Conservation (phyloP, 2,329 filamentous ascomycete species). For the Sclerotiophoma versabilis region DNA sequence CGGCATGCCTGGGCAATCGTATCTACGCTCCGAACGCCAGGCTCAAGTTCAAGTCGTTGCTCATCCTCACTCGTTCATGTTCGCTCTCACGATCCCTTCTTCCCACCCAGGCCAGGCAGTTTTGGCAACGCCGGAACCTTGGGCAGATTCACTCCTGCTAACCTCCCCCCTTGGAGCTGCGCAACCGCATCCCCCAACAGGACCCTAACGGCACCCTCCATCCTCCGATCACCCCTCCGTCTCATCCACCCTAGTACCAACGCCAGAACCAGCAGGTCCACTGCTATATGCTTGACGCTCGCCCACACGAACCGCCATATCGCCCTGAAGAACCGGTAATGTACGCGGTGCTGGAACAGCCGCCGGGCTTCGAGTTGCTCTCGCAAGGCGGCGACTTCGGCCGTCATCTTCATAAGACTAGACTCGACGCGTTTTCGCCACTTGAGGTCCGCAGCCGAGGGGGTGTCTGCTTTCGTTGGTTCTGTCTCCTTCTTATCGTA, state of each 20-base stretch:
- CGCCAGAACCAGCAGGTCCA: slow-evolving; percentile 72
- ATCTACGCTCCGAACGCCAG: no score
- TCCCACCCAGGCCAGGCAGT: slow-evolving; percentile 30
- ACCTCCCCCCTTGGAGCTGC: slow-evolving; percentile 41
- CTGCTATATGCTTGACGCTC: slow-evolving; percentile 74
- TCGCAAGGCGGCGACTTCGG: slow-evolving; percentile 87
- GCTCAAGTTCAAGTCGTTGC: no score
- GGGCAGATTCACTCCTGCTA: slow-evolving; percentile 23
- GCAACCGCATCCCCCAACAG: slow-evolving; percentile 60
- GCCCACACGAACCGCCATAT: slow-evolving; percentile 69
- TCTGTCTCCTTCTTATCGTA: no score
- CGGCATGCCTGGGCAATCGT: no score
- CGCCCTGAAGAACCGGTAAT: slow-evolving; percentile 64
- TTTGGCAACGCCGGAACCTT: slow-evolving; percentile 15
- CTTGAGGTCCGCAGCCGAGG: slow-evolving; percentile 55
- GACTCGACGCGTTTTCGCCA: slow-evolving; percentile 87
- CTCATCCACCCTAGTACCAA: slow-evolving; percentile 76
- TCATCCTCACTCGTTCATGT: no score
- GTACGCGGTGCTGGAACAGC: slow-evolving; percentile 70
- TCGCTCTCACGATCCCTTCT: no score
- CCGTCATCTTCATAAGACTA: slow-evolving; percentile 85
- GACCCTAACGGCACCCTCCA: slow-evolving; percentile 77
- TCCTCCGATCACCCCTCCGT: slow-evolving; percentile 70
- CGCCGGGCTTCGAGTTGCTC: slow-evolving; percentile 85
- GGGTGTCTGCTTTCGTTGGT: slow-evolving; percentile 21